These are phyloP conservation scores for Capsaspora owczarzaki DNA, from an alignment of 78 protist genomes.

Conservation along the genomic window DNA sequence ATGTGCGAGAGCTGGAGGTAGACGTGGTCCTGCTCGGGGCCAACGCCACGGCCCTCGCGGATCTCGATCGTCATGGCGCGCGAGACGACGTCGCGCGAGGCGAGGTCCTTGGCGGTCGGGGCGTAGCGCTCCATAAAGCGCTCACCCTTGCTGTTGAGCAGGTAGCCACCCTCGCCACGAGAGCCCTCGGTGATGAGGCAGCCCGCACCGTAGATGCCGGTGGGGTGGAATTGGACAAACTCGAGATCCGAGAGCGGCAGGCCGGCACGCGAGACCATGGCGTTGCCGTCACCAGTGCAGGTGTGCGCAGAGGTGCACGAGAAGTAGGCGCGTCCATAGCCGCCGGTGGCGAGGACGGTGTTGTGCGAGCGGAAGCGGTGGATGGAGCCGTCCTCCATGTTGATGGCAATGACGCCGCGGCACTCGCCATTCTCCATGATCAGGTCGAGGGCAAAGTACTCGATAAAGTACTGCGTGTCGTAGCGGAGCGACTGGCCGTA, in stretches of 20 bases:
- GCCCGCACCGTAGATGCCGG: conserved; percentile 98
- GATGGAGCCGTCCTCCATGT: conserved; percentile 83
- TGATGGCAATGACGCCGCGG: conserved; percentile 78
- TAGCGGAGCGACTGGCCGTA: conserved; percentile 66
- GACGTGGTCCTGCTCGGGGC: conserved; percentile 77
- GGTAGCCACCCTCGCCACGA: conserved; percentile 98
- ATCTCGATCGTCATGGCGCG: conserved; percentile 96
- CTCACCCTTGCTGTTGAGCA: conserved; percentile 91
- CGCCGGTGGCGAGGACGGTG: conserved; percentile 91
- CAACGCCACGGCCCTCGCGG: conserved; percentile 68
- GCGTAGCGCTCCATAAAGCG: conserved; percentile 98
- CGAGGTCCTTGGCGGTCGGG: conserved; percentile 95
- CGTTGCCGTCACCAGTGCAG: conserved; percentile 99
- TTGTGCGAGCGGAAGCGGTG: conserved; percentile 83
- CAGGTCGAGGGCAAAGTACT: conserved; percentile 94
- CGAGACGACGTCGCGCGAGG: conserved; percentile 98
- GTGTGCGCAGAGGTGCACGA: conserved; percentile 94
- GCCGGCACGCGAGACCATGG: conserved; percentile 88
- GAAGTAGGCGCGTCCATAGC: conserved; percentile 71
- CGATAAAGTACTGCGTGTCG: conserved; percentile 84
- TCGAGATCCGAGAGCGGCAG: conserved; percentile 82
- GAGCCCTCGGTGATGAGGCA: conserved; percentile 98
- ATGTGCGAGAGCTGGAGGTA: conserved; percentile 91
- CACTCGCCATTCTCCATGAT: conserved; percentile 86
- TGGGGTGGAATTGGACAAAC: conserved; percentile 99